Base-by-base conservation (phyloP, 169 alveolate genomes). In the Plasmodium inui region DNA sequence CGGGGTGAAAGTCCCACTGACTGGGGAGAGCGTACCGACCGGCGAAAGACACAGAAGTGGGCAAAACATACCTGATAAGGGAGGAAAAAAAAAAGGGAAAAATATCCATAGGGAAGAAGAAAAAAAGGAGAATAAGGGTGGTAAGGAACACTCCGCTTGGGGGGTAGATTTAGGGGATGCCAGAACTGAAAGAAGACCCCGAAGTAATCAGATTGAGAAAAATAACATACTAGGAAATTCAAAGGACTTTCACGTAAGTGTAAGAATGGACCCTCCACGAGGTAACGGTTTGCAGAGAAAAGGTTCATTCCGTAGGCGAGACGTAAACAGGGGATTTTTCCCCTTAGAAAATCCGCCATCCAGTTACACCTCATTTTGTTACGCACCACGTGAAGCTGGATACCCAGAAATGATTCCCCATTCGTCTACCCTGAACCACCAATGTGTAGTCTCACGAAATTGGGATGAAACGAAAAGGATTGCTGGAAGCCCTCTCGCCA, bases 231-330 rank as follows among this genome's bases (percentile, higher is more conserved):
- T 12, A 22, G 85, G 57, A 80, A 80, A 39, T 3, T 10, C 22
- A 41, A 39, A 80, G 3, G 26, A 19, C 30, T 32, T 80, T 39
- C 82, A 37, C 26, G 39, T 80, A 37, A 41, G 28, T 44, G 12
- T 80, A 19, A 80, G 34, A n/a, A 80, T 80, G 85, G 67, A 80
- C 34, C 12, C 26, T 17, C 3, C 34, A 6, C 53, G 37, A 80
- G 85, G 67, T 12, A 80, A 80, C 32, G 6, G 46, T 41, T 80
- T n/a, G 71, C 85, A 80, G 14, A 44, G 85, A 80, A 80, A 80
- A 41, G 85, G 73, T 41, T 6, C 37, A 39, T 80, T 44, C 34
- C 44, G 30, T 80, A 80, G 57, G 41, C 37, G n/a, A 26, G 7
- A 80, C 32, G n/a, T n/a, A 2, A n/a, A 26, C 30, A 37, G 67